A percentile compares a stretch with the other conserved stretches of the same genome.
Conservation (phyloP, 73 alveolate genomes). For the Symbiodinium pilosum region DNA sequence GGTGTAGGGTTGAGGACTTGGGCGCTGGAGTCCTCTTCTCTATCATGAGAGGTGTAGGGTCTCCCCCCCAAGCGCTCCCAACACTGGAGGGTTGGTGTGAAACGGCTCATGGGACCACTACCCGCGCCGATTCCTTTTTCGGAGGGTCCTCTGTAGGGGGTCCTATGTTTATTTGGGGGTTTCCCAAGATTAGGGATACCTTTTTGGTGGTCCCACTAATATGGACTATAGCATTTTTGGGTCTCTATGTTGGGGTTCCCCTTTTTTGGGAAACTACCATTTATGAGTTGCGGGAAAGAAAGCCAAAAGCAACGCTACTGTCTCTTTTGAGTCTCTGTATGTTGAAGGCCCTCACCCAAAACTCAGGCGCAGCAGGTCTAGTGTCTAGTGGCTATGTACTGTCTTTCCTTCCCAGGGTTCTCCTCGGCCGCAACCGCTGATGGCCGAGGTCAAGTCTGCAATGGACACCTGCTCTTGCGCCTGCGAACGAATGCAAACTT, state of each 20-base stretch:
- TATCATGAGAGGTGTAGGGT: background rate
- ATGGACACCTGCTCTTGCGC: background rate
- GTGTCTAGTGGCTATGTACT: background rate
- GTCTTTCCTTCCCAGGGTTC: background rate
- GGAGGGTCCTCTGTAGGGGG: background rate
- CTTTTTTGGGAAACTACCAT: background rate
- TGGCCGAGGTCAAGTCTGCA: background rate
- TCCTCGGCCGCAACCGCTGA: background rate
- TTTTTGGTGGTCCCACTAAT: too few relatives aligned
- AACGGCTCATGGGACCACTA: background rate
- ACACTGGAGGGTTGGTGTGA: too few relatives aligned
- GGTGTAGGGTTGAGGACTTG: background rate
- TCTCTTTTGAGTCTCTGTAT: background rate
- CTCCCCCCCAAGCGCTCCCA: too few relatives aligned
- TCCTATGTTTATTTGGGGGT: too few relatives aligned
- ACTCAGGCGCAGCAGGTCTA: background rate
- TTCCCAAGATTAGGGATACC: too few relatives aligned
- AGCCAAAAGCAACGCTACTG: background rate
- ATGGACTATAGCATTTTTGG: too few relatives aligned
- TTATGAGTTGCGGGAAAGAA: background rate
- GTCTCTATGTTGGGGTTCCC: background rate
- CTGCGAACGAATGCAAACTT: background rate
- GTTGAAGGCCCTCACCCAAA: too few relatives aligned
- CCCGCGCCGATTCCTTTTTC: background rate
- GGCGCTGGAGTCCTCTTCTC: background rate